phyloP scores from a whole-genome alignment of 164 flowering plant genomes.

The Pachysandra terminalis region DNA sequence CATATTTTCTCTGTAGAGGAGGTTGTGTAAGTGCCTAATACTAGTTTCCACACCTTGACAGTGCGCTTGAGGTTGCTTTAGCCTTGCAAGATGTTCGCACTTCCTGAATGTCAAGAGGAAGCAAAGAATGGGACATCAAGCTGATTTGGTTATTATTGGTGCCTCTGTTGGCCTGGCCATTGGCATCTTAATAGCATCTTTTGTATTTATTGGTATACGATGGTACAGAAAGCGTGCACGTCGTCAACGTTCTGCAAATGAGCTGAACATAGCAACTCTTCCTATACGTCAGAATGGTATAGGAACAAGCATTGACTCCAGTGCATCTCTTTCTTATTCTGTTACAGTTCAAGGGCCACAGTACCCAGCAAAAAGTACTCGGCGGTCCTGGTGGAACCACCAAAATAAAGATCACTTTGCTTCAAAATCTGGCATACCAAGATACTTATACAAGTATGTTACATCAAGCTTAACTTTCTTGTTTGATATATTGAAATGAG shows the following conservation, averaged over 20 bases:
- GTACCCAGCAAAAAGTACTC: conserved; percentile 27
- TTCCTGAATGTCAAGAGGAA: conserved; percentile 20
- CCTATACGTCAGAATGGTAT: conserved; percentile 74
- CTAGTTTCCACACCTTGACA: neutral
- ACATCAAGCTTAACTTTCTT: neutral
- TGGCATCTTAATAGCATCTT: conserved; percentile 62
- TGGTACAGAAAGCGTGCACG: conserved; percentile 62
- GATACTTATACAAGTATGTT: conserved; percentile 87
- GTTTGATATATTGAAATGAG: neutral
- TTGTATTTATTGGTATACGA: conserved; percentile 49
- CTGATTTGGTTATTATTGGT: conserved; percentile 67
- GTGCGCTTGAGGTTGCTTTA: conserved; percentile 9
- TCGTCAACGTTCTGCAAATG: conserved; percentile 33
- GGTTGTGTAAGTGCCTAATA: neutral
- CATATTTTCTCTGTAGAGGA: neutral
- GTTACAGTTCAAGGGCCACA: conserved; percentile 24
- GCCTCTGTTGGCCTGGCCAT: conserved; percentile 68
- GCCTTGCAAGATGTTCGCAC: conserved; percentile 51
- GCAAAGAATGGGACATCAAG: conserved; percentile 48
- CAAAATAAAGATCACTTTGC: conserved; percentile 50
- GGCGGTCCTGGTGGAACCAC: conserved; percentile 55
- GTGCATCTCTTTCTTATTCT: conserved; percentile 61
- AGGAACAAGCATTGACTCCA: conserved; percentile 53
- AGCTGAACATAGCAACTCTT: conserved; percentile 39
- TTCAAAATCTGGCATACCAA: conserved; percentile 73